These are phyloP conservation scores for Allantophomopsis cytisporea DNA, from an alignment of 2,329 filamentous ascomycete species.

Conservation along the genomic window DNA sequence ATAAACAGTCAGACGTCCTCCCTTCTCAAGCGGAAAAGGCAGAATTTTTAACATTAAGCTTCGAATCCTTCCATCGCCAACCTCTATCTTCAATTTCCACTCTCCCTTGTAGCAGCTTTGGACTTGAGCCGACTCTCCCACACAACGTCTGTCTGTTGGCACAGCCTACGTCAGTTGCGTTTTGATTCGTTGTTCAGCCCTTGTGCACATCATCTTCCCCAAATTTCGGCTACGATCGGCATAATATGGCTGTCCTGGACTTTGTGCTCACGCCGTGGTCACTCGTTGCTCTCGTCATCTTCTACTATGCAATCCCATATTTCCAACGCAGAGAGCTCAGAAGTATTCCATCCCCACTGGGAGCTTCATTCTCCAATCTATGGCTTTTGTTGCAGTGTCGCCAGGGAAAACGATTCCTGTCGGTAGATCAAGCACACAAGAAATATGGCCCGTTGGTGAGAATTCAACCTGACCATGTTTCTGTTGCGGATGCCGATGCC, in stretches of 20 bases:
- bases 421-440: conserved; percentile 61
- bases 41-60: too few relatives aligned
- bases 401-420: conserved; percentile 46
- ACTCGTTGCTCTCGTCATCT: conserved; percentile 28
- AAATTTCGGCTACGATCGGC: not conserved
- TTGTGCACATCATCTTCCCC: too few relatives aligned
- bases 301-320: conserved; percentile 19
- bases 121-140: too few relatives aligned
- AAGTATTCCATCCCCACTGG: conserved; percentile 33
- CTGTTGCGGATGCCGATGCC: conserved; percentile 66
- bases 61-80: too few relatives aligned
- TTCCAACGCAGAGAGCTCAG: conserved; percentile 14
- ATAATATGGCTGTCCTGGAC: conserved; percentile 20
- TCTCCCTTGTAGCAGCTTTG: too few relatives aligned
- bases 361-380: conserved; percentile 57
- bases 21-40: too few relatives aligned
- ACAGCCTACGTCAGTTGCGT: too few relatives aligned
- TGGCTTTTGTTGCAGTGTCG: conserved; percentile 64
- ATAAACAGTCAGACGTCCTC: too few relatives aligned
- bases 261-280: conserved; percentile 31
- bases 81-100: too few relatives aligned
- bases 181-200: too few relatives aligned
- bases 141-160: too few relatives aligned
- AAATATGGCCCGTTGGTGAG: conserved; percentile 64
- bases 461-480: conserved; percentile 75